Conservation (phyloP, 352 stramenopile species). For the Phytophthora pini region DNA sequence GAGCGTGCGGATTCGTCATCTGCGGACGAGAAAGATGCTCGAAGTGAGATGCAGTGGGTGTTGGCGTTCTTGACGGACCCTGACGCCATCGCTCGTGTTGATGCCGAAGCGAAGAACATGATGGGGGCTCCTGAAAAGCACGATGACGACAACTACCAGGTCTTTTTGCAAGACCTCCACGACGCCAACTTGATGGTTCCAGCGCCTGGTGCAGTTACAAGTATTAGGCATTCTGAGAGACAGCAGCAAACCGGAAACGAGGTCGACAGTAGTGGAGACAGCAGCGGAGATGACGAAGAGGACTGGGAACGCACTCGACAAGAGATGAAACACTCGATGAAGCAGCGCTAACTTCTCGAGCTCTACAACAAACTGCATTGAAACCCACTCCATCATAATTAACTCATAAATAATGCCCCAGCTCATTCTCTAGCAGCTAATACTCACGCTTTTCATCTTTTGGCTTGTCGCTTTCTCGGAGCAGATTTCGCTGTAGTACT, state of each 20-base stretch:
- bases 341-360: constrained; percentile 9
- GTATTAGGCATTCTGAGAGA: constrained; percentile 1
- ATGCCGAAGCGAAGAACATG: constrained; percentile 66
- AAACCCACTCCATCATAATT: too few relatives aligned
- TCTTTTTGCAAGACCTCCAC: constrained; percentile 65
- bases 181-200: constrained; percentile 54
- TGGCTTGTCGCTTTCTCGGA: constrained; percentile 18
- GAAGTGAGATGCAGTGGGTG: constrained; percentile 78
- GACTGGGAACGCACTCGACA: constrained; percentile 51
- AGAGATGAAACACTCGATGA: constrained; percentile 34
- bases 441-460: constrained; percentile 22
- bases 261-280: constrained; percentile 19
- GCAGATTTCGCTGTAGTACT: constrained; percentile 10
- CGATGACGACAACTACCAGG: constrained; percentile 79
- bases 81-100: constrained; percentile 46
- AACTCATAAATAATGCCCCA: constrained; percentile 15
- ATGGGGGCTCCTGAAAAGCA: constrained; percentile 42
- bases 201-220: constrained; percentile 6
- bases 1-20: background rate
- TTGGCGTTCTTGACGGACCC: constrained; percentile 67
- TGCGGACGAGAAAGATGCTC: constrained; percentile 26
- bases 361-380: background rate
- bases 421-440: background rate
- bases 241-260: background rate
- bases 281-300: constrained; percentile 25